Evolutionary conservation across 169 alveolate genomes (phyloP).

Genomic region (Plasmodium ovale): DNA sequence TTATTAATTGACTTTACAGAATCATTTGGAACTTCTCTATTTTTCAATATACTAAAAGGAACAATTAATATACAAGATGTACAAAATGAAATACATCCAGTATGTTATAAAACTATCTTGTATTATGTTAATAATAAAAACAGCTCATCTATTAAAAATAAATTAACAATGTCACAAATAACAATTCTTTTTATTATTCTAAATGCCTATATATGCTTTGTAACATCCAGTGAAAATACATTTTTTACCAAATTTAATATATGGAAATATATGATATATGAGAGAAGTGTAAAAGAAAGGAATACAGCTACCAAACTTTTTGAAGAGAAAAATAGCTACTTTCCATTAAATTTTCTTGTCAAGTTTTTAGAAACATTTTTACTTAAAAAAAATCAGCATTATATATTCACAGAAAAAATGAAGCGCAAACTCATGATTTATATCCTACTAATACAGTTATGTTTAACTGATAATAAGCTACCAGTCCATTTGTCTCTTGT

Average conservation of each 20-base stretch:
- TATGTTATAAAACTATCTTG: slow-evolving; percentile 37
- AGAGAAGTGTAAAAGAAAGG: slow-evolving; percentile 17
- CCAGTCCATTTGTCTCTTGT: slow-evolving; percentile 33
- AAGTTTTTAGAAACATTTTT: slow-evolving; percentile 48
- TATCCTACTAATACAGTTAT: slow-evolving; percentile 43
- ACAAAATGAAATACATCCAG: slow-evolving; percentile 58
- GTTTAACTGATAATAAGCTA: slow-evolving; percentile 36
- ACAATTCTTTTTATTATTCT: slow-evolving; percentile 34
- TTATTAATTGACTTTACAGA: slow-evolving; percentile 14
- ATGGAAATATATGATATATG: slow-evolving; percentile 31
- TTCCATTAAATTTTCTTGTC: slow-evolving; percentile 18
- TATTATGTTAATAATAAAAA: slow-evolving; percentile 12
- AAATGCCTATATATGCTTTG: slow-evolving; percentile 62
- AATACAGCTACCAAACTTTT: background rate
- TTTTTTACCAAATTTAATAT: slow-evolving; percentile 18
- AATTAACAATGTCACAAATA: slow-evolving; percentile 10
- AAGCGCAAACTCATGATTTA: slow-evolving; percentile 51
- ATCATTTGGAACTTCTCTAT: slow-evolving; percentile 2
- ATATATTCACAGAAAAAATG: slow-evolving; percentile 18
- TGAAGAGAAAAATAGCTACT: slow-evolving; percentile 15
- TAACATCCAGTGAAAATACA: background rate
- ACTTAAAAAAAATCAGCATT: slow-evolving; percentile 23
- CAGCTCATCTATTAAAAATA: slow-evolving; percentile 14
- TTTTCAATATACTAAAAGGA: slow-evolving; percentile 30
- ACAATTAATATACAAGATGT: slow-evolving; percentile 5